These are phyloP conservation scores for Pythium myriotylum DNA, from an alignment of 352 stramenopile genomes.

Conservation along the genomic window DNA sequence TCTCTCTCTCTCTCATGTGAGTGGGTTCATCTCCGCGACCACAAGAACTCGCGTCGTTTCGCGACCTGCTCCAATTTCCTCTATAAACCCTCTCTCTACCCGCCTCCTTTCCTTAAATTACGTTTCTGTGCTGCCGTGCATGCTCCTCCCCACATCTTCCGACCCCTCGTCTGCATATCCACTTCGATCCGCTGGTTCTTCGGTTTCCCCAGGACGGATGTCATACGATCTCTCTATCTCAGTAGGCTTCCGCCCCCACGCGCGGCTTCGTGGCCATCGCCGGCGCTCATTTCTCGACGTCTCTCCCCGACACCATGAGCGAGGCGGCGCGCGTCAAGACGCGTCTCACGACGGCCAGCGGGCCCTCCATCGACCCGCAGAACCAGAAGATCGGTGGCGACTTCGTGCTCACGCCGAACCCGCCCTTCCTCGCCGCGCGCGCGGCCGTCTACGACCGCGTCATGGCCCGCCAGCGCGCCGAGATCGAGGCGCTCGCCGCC, in stretches of 20 bases:
- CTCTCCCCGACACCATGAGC: conserved; percentile 7
- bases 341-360: conserved; percentile 77
- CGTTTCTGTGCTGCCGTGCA: too few species aligned
- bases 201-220: neutral
- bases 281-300: conserved; percentile 2
- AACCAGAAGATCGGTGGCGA: conserved; percentile 80
- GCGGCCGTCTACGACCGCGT: conserved; percentile 88
- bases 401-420: conserved; percentile 82
- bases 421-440: conserved; percentile 81
- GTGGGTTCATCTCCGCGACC: neutral
- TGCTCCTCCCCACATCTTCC: too few species aligned
- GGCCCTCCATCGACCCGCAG: conserved; percentile 56
- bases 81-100: neutral
- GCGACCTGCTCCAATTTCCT: neutral
- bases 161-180: too few species aligned
- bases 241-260: neutral
- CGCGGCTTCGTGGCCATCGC: neutral
- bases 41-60: conserved; percentile 2
- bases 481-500: conserved; percentile 80
- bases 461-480: conserved; percentile 66
- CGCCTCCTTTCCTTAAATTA: too few species aligned
- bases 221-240: neutral
- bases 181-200: too few species aligned
- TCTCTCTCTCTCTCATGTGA: too few species aligned
- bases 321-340: conserved; percentile 69